Conservation (phyloP, 257 asterid genomes). For the Orobanche coerulescens region DNA sequence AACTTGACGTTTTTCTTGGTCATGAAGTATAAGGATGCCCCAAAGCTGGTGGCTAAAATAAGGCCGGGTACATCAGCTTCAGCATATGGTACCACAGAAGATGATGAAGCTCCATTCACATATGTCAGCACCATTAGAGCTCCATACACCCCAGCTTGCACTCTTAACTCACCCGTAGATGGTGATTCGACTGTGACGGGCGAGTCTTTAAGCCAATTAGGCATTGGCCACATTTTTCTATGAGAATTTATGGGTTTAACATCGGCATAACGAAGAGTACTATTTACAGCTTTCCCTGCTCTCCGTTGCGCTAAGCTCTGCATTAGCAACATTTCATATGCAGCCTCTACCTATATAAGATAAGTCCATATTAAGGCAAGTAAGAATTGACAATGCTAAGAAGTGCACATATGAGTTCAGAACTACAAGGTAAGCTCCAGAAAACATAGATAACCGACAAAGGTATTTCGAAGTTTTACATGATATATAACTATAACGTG, state of each 20-base stretch:
- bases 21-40: conserved; percentile 93
- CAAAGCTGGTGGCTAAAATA: conserved; percentile 84
- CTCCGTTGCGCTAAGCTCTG: conserved; percentile 84
- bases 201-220: conserved; percentile 69
- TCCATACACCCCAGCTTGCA: conserved; percentile 96
- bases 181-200: conserved; percentile 73
- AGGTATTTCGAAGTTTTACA: not conserved
- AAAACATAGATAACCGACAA: not conserved
- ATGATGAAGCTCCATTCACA: conserved; percentile 70
- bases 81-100: conserved; percentile 46
- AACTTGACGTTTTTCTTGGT: conserved; percentile 85
- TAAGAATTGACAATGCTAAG: not conserved
- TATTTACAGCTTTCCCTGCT: conserved; percentile 77
- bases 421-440: not conserved
- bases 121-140: conserved; percentile 84
- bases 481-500: not conserved
- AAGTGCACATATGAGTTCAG: not conserved
- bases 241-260: conserved; percentile 63
- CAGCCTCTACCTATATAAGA: conserved; percentile 76
- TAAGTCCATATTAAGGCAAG: conserved; percentile 22
- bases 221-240: conserved; percentile 50
- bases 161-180: conserved; percentile 68
- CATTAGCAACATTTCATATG: conserved; percentile 93
- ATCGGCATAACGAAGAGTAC: conserved; percentile 81
- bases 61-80: conserved; percentile 92